Base-by-base conservation (phyloP, 2,329 filamentous ascomycete species). In the Fusarium secorum region DNA sequence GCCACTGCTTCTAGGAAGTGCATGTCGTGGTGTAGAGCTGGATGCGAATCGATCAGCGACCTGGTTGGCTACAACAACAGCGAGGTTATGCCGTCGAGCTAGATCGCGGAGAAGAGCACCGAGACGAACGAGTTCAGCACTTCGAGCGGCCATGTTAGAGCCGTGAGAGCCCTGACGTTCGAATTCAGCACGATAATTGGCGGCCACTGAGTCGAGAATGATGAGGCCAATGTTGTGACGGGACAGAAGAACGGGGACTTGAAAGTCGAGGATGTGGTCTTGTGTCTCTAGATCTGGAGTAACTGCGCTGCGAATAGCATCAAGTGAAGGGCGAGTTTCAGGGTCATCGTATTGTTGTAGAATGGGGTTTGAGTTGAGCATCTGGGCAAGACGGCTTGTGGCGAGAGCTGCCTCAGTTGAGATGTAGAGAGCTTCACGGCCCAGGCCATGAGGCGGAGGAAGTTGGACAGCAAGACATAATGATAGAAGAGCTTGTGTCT, bases 131-230 rank as follows among this genome's bases (percentile, higher is more conserved):
- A 99, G 88, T 77, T 97, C 93, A 54, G 88, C 85, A 70, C 91
- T 91, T 68, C 96, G 89, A 41, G 90, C 89, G 30, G 92, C 93
- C 85, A 98, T 90, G 70, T 89, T 89, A 74, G 81, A 84, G 70
- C 81, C 81, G 60, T 78, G 79, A 56, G 79, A 79, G 51, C 83
- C 82, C 68, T 83, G 81, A 60, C 89, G 87, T 73, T 94, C 92
- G 75, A 94, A 96, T 79, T 98, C 95, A 53, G 93, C 95, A 70
- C 96, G 91, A 81, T 96, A 99, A 81, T 99, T 99, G 65, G 96
- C 94, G 1, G 96, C 95, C 32, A 99, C 91, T 9, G 93, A 97
- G 82, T 99, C 96, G 35, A 99, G 83, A 18, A 98, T 87, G 3
- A 99, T 82, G 3, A 99, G 87, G 4, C 95, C 94, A 56, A 97